Percentiles rank a stretch among this genome's conserved stretches.
phyloP scores from a whole-genome alignment of 805 yeast genomes.

The Lipomyces kockii region DNA sequence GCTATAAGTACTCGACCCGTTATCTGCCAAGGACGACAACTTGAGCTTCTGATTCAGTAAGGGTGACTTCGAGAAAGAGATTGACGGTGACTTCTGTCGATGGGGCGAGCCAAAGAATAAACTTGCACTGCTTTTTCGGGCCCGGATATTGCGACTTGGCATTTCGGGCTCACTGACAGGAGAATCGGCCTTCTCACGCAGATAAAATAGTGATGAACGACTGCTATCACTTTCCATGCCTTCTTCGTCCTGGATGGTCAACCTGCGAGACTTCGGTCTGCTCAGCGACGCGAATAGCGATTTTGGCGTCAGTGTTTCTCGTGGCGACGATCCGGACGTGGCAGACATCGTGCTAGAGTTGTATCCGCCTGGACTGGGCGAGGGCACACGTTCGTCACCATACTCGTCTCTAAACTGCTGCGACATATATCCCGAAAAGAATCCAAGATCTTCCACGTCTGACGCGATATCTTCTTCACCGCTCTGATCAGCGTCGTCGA shows the following conservation, averaged over 20 bases:
- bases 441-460: conserved; percentile 33
- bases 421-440: conserved; percentile 14
- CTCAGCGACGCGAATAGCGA: conserved; percentile 9
- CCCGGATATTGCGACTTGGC: neutral
- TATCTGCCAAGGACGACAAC: neutral
- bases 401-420: conserved; percentile 28
- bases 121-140: conserved; percentile 27
- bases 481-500: conserved; percentile 37
- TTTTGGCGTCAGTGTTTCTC: conserved; percentile 16
- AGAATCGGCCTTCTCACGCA: conserved; percentile 36
- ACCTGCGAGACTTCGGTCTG: conserved; percentile 25
- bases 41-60: conserved; percentile 21
- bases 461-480: conserved; percentile 36
- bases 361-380: conserved; percentile 22
- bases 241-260: conserved; percentile 26
- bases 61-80: conserved; percentile 28
- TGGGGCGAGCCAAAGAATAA: conserved; percentile 35
- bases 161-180: conserved; percentile 34
- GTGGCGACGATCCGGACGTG: conserved; percentile 33
- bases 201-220: conserved; percentile 27
- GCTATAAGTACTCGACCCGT: neutral
- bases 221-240: conserved; percentile 37
- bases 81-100: conserved; percentile 33
- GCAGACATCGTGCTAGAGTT: conserved; percentile 23
- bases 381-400: conserved; percentile 37